Conservation (phyloP, 345 rosid species). For the Brassica rapa region DNA sequence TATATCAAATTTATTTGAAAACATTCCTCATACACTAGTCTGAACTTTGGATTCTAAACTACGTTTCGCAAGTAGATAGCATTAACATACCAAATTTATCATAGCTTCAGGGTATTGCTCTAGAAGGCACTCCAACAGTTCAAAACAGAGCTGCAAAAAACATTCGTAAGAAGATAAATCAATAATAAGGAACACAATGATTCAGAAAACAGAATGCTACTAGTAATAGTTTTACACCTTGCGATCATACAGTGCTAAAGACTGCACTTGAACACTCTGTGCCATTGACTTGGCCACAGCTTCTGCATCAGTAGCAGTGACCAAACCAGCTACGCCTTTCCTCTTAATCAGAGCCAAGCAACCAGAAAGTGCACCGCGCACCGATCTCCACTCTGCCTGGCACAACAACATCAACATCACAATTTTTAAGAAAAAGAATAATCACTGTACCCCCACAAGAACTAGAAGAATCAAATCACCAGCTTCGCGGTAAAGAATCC, state of each 20-base stretch:
- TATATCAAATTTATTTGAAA: neutral
- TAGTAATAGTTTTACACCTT: slow-evolving; percentile 48
- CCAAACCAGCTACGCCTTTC: slow-evolving; percentile 51
- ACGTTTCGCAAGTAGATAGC: neutral
- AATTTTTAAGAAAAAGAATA: neutral
- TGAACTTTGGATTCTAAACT: neutral
- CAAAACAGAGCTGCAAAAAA: slow-evolving; percentile 74
- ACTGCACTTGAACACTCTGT: slow-evolving; percentile 67
- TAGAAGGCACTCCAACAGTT: slow-evolving; percentile 79
- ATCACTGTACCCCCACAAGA: neutral
- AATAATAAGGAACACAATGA: neutral
- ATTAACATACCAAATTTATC: slow-evolving; percentile 53
- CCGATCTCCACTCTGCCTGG: slow-evolving; percentile 95
- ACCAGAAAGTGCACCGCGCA: slow-evolving; percentile 88
- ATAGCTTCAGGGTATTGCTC: slow-evolving; percentile 57
- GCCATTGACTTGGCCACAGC: slow-evolving; percentile 58
- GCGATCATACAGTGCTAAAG: slow-evolving; percentile 74
- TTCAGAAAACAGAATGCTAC: slow-evolving; percentile 13
- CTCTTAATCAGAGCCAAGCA: slow-evolving; percentile 80
- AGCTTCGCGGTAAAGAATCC: slow-evolving; percentile 68
- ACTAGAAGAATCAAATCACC: slow-evolving; percentile 49
- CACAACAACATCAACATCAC: slow-evolving; percentile 33
- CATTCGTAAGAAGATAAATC: slow-evolving; percentile 12
- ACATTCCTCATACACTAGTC: neutral
- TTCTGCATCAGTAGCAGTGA: slow-evolving; percentile 57